These are phyloP conservation scores for Babesia bovis DNA, from an alignment of 169 alveolate genomes.

Conservation along the genomic window DNA sequence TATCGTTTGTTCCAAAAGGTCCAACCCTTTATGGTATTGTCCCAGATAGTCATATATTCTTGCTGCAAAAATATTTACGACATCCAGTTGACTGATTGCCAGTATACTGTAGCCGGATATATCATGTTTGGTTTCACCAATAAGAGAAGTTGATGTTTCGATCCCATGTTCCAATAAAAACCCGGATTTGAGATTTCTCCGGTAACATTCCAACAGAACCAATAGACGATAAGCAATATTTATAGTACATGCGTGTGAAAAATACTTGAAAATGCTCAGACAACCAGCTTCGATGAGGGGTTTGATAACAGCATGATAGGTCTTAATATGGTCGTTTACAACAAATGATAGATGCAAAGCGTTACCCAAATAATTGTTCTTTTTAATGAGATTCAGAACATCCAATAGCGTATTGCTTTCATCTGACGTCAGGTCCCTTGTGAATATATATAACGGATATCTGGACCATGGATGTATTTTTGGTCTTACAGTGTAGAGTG, in stretches of 20 bases:
- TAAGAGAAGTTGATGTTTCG: neutral
- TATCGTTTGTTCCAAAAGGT: constrained; percentile 12
- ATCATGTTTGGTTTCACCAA: neutral
- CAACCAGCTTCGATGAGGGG: constrained; percentile 12
- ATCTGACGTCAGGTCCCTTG: constrained; percentile 12
- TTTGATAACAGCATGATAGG: neutral
- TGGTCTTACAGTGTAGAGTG: constrained; percentile 9
- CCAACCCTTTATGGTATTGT: constrained; percentile 7
- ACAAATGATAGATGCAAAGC: constrained; percentile 12
- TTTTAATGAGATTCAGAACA: constrained; percentile 2
- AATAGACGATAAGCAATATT: constrained; percentile 14
- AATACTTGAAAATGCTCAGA: constrained; percentile 15
- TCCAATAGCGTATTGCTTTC: constrained; percentile 18
- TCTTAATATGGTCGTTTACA: neutral
- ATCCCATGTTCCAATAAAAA: neutral
- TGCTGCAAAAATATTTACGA: constrained; percentile 11
- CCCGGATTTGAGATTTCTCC: constrained; percentile 15
- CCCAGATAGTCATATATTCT: constrained; percentile 42
- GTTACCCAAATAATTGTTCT: constrained; percentile 4
- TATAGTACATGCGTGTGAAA: constrained; percentile 34
- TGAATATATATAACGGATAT: constrained; percentile 31
- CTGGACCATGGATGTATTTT: constrained; percentile 8
- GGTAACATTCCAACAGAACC: neutral
- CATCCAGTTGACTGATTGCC: neutral
- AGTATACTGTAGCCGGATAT: neutral